Conservation (phyloP, 179 eudicot genomes). For the Carnegiea gigantea region DNA sequence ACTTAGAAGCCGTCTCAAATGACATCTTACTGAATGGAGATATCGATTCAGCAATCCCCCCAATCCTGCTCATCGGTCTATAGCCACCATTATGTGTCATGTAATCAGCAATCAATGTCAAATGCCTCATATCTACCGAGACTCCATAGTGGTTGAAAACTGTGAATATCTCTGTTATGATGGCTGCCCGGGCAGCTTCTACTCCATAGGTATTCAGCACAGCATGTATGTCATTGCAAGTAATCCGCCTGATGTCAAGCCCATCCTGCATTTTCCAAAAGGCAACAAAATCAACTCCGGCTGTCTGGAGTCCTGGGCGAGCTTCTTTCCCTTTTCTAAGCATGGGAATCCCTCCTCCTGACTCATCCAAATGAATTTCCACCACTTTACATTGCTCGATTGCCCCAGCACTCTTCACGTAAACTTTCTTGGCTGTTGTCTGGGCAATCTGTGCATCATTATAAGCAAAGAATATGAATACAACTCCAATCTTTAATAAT, state of each 20-base stretch:
- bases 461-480: not conserved
- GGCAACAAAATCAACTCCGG: constrained; percentile 74
- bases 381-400: constrained; percentile 72
- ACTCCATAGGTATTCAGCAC: constrained; percentile 81
- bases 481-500: too few species aligned
- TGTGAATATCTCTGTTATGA: constrained; percentile 68
- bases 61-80: constrained; percentile 72
- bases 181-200: constrained; percentile 86
- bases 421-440: constrained; percentile 76
- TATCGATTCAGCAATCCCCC: constrained; percentile 69
- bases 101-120: constrained; percentile 78
- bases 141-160: constrained; percentile 88
- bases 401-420: constrained; percentile 71
- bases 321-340: constrained; percentile 45
- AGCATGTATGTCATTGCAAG: constrained; percentile 66
- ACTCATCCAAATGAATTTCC: constrained; percentile 42
- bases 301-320: constrained; percentile 69
- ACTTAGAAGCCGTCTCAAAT: constrained; percentile 84
- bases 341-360: constrained; percentile 49
- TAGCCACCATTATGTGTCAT: constrained; percentile 92
- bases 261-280: constrained; percentile 84
- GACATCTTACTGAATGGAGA: constrained; percentile 88
- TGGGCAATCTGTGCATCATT: constrained; percentile 65
- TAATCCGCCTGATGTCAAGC: constrained; percentile 63
- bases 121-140: constrained; percentile 78